These are phyloP conservation scores for Fulvia fulva DNA, from an alignment of 2,329 filamentous ascomycete genomes.

Conservation along the genomic window DNA sequence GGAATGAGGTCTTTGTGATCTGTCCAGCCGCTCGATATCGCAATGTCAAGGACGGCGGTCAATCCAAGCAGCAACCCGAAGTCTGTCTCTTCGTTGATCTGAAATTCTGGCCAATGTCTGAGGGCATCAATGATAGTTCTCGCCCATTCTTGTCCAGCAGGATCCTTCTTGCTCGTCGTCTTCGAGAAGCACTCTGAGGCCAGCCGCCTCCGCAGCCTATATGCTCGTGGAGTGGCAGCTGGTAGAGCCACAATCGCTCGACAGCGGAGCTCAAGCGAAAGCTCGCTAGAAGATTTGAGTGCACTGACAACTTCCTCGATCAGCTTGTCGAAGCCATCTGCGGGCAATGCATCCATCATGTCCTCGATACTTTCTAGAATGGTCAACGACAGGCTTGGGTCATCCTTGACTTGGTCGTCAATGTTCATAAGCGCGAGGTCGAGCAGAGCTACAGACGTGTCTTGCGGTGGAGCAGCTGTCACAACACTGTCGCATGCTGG, in stretches of 20 bases:
- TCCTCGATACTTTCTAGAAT: constrained; percentile 20
- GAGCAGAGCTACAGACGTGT: constrained; percentile 19
- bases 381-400: constrained; percentile 12
- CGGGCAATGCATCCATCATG: constrained; percentile 20
- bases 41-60: constrained; percentile 67
- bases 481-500: constrained; percentile 14
- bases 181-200: constrained; percentile 61
- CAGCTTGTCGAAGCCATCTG: constrained; percentile 14
- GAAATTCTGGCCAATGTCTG: constrained; percentile 44
- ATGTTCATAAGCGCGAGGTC: constrained; percentile 28
- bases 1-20: constrained; percentile 19
- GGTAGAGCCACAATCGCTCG: constrained; percentile 60
- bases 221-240: constrained; percentile 45
- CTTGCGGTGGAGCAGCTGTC: constrained; percentile 11
- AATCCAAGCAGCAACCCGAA: constrained; percentile 65
- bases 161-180: neutral
- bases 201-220: constrained; percentile 63
- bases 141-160: constrained; percentile 15
- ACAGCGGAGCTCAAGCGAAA: constrained; percentile 44
- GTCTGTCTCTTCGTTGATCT: constrained; percentile 55
- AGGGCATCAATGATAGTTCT: constrained; percentile 26
- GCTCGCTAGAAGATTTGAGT: constrained; percentile 8
- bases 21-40: constrained; percentile 61
- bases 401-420: constrained; percentile 23
- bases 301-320: constrained; percentile 10